Evolutionary conservation across 768 basidiomycete genomes (phyloP).

Genomic region (Cystobasidium ongulense): DNA sequence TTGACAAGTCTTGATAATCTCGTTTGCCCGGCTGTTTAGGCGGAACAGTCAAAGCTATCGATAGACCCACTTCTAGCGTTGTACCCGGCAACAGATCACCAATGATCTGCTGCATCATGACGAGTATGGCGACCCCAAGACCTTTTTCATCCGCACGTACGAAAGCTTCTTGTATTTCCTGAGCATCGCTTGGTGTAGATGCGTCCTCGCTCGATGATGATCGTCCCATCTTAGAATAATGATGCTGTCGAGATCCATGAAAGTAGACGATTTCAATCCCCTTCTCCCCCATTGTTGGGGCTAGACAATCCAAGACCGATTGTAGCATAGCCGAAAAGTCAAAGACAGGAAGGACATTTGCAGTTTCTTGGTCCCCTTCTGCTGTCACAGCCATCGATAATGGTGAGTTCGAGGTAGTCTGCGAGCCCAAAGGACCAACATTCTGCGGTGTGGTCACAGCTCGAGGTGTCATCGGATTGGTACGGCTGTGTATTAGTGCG

Average conservation of each 20-base stretch:
- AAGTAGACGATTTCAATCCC: conserved; percentile 39
- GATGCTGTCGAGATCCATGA: conserved; percentile 12
- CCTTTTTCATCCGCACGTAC: conserved; percentile 33
- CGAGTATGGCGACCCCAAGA: conserved; percentile 25
- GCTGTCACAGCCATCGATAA: neutral
- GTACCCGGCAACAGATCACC: neutral
- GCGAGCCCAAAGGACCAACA: neutral
- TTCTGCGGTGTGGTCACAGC: neutral
- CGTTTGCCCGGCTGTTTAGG: neutral
- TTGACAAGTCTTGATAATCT: neutral
- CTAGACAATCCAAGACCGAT: conserved; percentile 39
- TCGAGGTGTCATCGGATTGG: conserved; percentile 22
- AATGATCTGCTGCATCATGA: conserved; percentile 31
- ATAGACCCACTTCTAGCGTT: conserved; percentile 31
- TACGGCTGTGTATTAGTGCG: conserved; percentile 27
- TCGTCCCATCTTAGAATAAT: neutral
- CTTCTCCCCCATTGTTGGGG: conserved; percentile 33
- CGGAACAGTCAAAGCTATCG: conserved; percentile 14
- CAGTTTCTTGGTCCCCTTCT: neutral
- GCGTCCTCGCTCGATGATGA: neutral
- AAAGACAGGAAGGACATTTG: conserved; percentile 25
- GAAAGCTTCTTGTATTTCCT: conserved; percentile 27
- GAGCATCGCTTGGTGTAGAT: neutral
- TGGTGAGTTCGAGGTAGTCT: neutral
- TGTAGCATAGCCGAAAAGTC: conserved; percentile 40